Evolutionary conservation across 1,284 basidiomycete genomes (phyloP), one percentile per base, ranked within the genome.

Genomic region (Peniophora sp.): DNA sequence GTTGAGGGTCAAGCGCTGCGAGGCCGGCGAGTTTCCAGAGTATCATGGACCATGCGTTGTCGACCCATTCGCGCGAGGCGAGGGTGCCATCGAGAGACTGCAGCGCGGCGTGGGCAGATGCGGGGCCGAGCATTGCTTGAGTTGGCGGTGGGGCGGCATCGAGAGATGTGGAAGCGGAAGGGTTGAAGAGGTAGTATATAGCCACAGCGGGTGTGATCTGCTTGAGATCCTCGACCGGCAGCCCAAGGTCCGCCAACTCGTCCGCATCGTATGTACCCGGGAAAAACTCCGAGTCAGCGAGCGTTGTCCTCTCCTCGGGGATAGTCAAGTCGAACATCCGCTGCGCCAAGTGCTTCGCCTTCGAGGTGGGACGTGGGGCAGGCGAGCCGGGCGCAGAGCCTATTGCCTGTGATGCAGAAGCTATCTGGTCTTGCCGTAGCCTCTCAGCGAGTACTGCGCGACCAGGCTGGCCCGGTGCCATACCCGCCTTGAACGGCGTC

Each of bases 21-120:
- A 92, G 81, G 2, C 89, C 87, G 1, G 93, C 90, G 10, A 97
- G 68, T 66, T 99, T 99, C 97, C 97, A 99, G 5, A 99, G 73
- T 41, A 99, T 83, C 43, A 95, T 68, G 3, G 70, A 63, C 89
- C 92, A 99, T 59, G 97, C 94, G 61, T 97, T 97, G 36, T 88
- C 77, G 1, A 97, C 84, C 96, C 96, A 99, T 25, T 73, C 63
- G 54, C 81, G 72, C 2, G 80, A 84, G 2, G 77, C 85, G n/a
- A 85, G 71, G 2, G 63, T 66, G 54, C 84, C 88, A 0, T 80
- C 85, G 3, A 63, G 67, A 23, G 65, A 62, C 3, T 70, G 65
- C 10, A 91, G 65, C 53, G 79, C 70, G 27, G 72, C 63, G 11
- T 83, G 65, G 1, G 80, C 84, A 14, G 73, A 75, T 2, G 65